Evolutionary conservation across 2,329 filamentous ascomycete species (phyloP).

Genomic region (Diaporthe sp.): DNA sequence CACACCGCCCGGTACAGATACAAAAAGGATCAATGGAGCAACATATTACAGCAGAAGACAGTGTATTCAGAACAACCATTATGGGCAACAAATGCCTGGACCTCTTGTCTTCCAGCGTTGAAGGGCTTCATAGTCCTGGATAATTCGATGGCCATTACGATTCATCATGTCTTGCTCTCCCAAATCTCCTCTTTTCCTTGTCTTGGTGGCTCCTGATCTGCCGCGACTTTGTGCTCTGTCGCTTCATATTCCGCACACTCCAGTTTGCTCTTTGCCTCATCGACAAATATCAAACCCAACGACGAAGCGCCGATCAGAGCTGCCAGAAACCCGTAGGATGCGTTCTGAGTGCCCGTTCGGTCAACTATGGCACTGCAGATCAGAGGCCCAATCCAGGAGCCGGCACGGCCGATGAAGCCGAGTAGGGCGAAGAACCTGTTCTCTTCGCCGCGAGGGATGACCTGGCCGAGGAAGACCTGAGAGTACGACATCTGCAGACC

Average conservation of each 20-base stretch:
- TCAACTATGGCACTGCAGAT: slow-evolving; percentile 22
- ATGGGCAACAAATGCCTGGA: background rate
- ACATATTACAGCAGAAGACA: background rate
- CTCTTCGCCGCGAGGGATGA: slow-evolving; percentile 15
- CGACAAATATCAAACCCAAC: slow-evolving; percentile 4
- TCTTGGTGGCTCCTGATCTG: background rate
- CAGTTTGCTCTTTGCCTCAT: slow-evolving; percentile 1
- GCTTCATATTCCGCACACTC: slow-evolving; percentile 2
- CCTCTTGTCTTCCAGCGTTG: background rate
- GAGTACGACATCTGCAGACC: slow-evolving; percentile 11
- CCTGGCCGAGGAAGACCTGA: slow-evolving; percentile 15
- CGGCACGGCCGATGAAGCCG: background rate
- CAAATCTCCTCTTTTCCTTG: background rate
- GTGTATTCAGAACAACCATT: background rate
- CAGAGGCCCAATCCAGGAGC: slow-evolving; percentile 12
- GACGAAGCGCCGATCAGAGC: slow-evolving; percentile 15
- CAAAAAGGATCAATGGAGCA: background rate
- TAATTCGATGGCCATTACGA: rapidly evolving
- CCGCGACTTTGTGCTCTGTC: background rate
- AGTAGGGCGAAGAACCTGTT: slow-evolving; percentile 21
- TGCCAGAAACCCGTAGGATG: slow-evolving; percentile 8
- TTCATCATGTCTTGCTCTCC: background rate
- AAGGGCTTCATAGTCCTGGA: background rate
- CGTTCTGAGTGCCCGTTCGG: slow-evolving; percentile 1
- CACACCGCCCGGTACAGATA: background rate